Conservation (phyloP, 1,139 yeast genomes). For the Yamadazyma aaseri region DNA sequence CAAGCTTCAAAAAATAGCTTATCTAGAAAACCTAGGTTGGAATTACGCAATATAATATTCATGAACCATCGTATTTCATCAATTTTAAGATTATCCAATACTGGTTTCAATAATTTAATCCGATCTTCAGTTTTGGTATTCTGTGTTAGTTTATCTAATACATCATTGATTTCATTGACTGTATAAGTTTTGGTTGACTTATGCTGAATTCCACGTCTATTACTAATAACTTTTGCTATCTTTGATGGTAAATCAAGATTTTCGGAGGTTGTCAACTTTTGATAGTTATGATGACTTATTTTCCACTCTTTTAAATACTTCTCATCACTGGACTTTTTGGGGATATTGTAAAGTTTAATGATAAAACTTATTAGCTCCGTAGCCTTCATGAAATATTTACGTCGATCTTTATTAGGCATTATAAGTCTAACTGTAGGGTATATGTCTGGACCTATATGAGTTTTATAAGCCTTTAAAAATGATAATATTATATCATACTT, state of each 20-base stretch:
- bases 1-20: constrained; percentile 58
- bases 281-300: constrained; percentile 29
- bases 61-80: constrained; percentile 71
- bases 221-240: constrained; percentile 47
- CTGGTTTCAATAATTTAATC: constrained; percentile 42
- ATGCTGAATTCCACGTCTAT: constrained; percentile 38
- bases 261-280: constrained; percentile 7
- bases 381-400: constrained; percentile 57
- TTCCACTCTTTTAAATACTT: constrained; percentile 40
- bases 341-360: constrained; percentile 33
- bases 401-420: constrained; percentile 59
- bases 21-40: constrained; percentile 61
- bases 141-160: constrained; percentile 47
- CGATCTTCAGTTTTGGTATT: constrained; percentile 41
- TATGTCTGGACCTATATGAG: constrained; percentile 66
- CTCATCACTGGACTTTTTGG: constrained; percentile 35
- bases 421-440: constrained; percentile 65
- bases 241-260: constrained; percentile 33
- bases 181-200: constrained; percentile 33
- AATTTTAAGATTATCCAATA: constrained; percentile 56
- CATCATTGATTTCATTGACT: constrained; percentile 56
- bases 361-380: constrained; percentile 46
- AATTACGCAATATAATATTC: constrained; percentile 61
- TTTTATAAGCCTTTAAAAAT: constrained; percentile 62
- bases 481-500: constrained; percentile 33